Base-by-base conservation (phyloP, 108 stramenopile genomes). In the Phaeodactylum tricornutum region DNA sequence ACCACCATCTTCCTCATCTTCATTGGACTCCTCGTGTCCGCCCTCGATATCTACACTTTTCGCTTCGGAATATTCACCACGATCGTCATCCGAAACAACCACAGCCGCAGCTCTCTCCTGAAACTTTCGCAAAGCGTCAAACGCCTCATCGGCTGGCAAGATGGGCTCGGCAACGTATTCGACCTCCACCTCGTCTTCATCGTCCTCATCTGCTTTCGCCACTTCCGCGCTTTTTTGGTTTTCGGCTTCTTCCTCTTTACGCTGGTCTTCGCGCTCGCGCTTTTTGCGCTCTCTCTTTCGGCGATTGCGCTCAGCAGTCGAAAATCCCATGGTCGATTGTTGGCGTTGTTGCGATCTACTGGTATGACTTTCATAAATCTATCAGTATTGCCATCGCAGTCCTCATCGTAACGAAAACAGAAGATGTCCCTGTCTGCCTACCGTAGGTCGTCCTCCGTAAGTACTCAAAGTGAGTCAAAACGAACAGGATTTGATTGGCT, bases 211-310 rank as follows among this genome's bases (percentile, higher is more conserved):
- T 17, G 15, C 36, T 4, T 17, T 31, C 3, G 43, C 26, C 16
- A 37, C 34, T 14, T 44, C 28, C 11, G 20, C 17, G 3, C 39
- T 32, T 12, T 7, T 33, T 26, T 48, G 47, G 17, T 47, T 24
- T 16, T 52, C 28, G 43, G 26, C 39, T 4, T 43, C 20, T 3
- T 40, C 57, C 4, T 34, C 47, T 31, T 57, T 47, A 47, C 61
- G 45, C 26, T 62, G 54, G 32, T 65, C 47, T 33, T 57, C 57
- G 15, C 58, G 56, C 23, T 70, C 69, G 14, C 36, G 62, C 66
- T 92, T 92, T 60, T 87, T 87, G 62, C 86, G 81, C 38, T 85
- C 81, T 30, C 88, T 81, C 62, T 90, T 86, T 29, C 81, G 81
- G 28, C 66, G 68, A 56, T 90, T 90, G 36, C 64, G 64, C 53